Evolutionary conservation across 2,329 filamentous ascomycete genomes (phyloP), one percentile per base, ranked within the genome.

Genomic region (Diaporthe destruens): DNA sequence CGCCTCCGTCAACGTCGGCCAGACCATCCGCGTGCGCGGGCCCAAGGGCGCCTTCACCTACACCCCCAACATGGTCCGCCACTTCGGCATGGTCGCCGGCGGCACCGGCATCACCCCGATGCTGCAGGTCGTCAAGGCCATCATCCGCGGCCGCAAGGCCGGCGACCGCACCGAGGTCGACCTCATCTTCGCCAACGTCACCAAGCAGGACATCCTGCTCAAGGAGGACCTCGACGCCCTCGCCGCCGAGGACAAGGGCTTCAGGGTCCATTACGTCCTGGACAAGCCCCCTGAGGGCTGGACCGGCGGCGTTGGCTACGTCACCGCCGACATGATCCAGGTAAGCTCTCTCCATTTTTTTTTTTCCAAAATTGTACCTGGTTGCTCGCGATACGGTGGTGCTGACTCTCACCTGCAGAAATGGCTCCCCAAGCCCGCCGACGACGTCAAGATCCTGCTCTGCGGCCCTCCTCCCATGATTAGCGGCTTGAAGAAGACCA

Each of bases 1-100:
- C 85, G 94, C 94, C 59, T 91, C 90, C 16, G 89, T 99, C 75
- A 89, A 89, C 75, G 88, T 98, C 74, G 95, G 96, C 75, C 91
- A 97, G 83, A 92, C 89, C 74, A 96, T 99, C 88, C 94, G 94
- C 82, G 92, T 98, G 79, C 92, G 90, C 79, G 96, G 96, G 12
- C 96, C 96, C 83, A 98, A 98, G 89, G 96, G 96, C 78, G 96
- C 96, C 78, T 98, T 99, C 88, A 94, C 97, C 75, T 99, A 99
- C 86, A 94, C 92, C 23, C 95, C 96, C 78, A 98, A 98, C 88
- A 96, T 99, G 93, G 94, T 96, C 78, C 92, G 94, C 76, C 94
- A 94, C 84, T 97, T 99, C 77, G 96, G 95, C 81, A 99, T 99
- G 96, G 94, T 99, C 81, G 95, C 96, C 76, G 96, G 96, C 77